phyloP scores from a whole-genome alignment of 768 basidiomycete species.

The Pleurotus citrinopileatus region DNA sequence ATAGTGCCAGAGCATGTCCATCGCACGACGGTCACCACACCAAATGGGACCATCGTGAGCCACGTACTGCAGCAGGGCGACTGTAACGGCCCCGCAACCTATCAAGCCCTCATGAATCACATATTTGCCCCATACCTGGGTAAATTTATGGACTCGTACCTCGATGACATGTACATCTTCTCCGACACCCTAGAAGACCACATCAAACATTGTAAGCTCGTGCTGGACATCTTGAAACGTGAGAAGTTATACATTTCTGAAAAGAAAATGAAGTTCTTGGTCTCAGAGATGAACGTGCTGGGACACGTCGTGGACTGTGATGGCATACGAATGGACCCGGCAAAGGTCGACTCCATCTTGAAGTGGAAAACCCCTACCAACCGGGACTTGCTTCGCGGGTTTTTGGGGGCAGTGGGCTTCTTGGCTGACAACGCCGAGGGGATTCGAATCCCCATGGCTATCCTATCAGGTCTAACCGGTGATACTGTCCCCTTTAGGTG shows the following conservation, averaged over 20 bases:
- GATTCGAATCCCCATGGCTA: conserved; percentile 24
- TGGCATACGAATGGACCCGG: conserved; percentile 28
- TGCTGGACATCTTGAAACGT: conserved; percentile 24
- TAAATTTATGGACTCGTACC: conserved; percentile 23
- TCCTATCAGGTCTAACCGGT: conserved; percentile 16
- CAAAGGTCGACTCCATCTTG: conserved; percentile 27
- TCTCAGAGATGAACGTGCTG: conserved; percentile 14
- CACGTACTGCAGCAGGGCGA: conserved; percentile 27
- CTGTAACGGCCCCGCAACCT: conserved; percentile 30
- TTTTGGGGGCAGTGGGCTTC: conserved; percentile 30
- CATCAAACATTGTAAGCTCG: conserved; percentile 20
- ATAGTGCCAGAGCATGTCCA: conserved; percentile 23
- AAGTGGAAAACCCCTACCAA: conserved; percentile 23
- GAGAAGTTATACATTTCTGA: conserved; percentile 25
- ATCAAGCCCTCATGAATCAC: conserved; percentile 32
- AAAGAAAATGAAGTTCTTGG: conserved; percentile 22
- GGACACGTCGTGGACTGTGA: conserved; percentile 21
- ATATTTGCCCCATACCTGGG: conserved; percentile 29
- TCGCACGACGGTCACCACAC: conserved; percentile 21
- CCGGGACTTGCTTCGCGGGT: conserved; percentile 24
- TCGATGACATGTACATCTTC: conserved; percentile 36
- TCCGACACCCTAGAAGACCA: conserved; percentile 31
- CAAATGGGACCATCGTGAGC: conserved; percentile 28
- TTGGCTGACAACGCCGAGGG: conserved; percentile 19
- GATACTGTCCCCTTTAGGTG: conserved; percentile 13